phyloP scores from a whole-genome alignment of 2,329 filamentous ascomycete genomes.

The Cadophora malorum region DNA sequence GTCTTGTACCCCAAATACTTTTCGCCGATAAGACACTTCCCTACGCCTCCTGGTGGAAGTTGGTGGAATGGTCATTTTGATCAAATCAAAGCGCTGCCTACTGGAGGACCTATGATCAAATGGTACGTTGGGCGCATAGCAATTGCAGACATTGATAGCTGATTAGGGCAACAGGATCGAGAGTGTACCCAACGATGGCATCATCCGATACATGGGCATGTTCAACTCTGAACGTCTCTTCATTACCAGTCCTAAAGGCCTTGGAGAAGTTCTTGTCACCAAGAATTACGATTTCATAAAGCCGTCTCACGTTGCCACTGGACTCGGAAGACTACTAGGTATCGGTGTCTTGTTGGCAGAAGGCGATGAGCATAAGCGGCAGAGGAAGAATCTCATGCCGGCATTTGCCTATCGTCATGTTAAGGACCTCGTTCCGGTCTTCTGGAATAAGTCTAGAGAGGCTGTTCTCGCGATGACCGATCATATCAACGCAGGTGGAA shows the following conservation, averaged over 20 bases:
- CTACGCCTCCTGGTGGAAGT: conserved; percentile 53
- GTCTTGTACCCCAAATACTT: conserved; percentile 64
- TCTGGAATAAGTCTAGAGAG: conserved; percentile 80
- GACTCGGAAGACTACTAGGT: conserved; percentile 70
- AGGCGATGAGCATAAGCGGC: conserved; percentile 86
- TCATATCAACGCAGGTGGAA: conserved; percentile 51
- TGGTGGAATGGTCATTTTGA: conserved; percentile 54
- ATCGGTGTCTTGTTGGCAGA: conserved; percentile 80
- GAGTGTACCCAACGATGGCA: conserved; percentile 68
- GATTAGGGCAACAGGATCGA: conserved; percentile 53
- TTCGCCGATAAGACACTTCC: conserved; percentile 63
- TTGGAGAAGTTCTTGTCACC: conserved; percentile 73
- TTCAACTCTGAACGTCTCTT: conserved; percentile 70
- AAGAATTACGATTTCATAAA: conserved; percentile 76
- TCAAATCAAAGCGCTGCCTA: conserved; percentile 47
- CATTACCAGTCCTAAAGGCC: conserved; percentile 64
- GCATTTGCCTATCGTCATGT: conserved; percentile 87
- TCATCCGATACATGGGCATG: conserved; percentile 70
- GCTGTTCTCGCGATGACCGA: conserved; percentile 67
- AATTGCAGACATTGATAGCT: background rate
- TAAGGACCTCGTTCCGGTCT: conserved; percentile 82
- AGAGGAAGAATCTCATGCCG: conserved; percentile 79
- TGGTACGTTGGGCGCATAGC: conserved; percentile 42
- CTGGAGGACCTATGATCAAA: conserved; percentile 47
- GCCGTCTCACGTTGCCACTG: conserved; percentile 58